Conservation (phyloP, 1,139 yeast species). For the Arxiozyma slooffiae region DNA sequence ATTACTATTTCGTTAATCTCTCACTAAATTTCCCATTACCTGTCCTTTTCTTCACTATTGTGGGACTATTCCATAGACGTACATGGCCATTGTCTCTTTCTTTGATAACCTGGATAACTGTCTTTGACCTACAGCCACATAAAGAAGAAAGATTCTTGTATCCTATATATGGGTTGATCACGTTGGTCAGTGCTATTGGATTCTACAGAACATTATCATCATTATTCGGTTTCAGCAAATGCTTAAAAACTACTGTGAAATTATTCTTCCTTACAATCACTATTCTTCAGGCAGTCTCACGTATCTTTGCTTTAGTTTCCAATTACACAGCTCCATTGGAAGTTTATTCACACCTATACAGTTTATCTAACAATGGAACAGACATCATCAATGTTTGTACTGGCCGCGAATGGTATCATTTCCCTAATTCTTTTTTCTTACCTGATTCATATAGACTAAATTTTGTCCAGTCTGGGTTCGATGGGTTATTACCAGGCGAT, state of each 20-base stretch:
- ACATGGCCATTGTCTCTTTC: slow-evolving; percentile 35
- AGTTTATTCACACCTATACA: slow-evolving; percentile 32
- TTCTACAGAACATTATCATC: slow-evolving; percentile 28
- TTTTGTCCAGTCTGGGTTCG: slow-evolving; percentile 69
- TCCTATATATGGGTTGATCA: slow-evolving; percentile 67
- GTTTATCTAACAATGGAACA: slow-evolving; percentile 4
- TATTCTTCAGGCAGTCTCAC: slow-evolving; percentile 28
- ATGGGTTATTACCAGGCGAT: slow-evolving; percentile 84
- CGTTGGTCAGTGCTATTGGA: slow-evolving; percentile 53
- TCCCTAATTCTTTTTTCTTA: slow-evolving; percentile 76
- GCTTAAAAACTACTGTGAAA: slow-evolving; percentile 5
- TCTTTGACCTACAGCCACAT: slow-evolving; percentile 73
- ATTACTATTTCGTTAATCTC: slow-evolving; percentile 61
- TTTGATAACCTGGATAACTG: slow-evolving; percentile 51
- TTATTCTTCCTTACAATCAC: slow-evolving; percentile 11
- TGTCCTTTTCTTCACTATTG: slow-evolving; percentile 23
- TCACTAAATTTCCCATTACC: slow-evolving; percentile 57
- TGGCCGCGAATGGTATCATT: slow-evolving; percentile 94
- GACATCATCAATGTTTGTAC: slow-evolving; percentile 53
- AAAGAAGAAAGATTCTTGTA: slow-evolving; percentile 89
- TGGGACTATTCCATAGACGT: slow-evolving; percentile 24
- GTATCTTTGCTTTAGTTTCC: slow-evolving; percentile 41
- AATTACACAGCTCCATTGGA: slow-evolving; percentile 56
- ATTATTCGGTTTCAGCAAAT: slow-evolving; percentile 6
- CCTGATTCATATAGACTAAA: slow-evolving; percentile 50